Evolutionary conservation across 768 basidiomycete species (phyloP).

Genomic region (Tephrocybe sp.): DNA sequence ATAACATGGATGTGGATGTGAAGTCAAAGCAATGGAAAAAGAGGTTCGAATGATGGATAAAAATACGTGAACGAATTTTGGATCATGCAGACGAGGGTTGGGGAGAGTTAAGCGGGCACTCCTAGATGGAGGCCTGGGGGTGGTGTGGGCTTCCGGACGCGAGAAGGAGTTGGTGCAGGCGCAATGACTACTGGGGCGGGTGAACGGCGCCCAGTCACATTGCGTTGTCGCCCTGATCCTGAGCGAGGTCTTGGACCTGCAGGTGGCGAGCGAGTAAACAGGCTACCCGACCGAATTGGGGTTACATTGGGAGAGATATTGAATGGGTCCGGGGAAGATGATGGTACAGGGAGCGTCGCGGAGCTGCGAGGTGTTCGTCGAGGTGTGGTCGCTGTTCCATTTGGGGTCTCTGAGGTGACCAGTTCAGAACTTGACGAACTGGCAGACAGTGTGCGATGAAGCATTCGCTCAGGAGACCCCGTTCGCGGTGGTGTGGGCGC

Average conservation of each 20-base stretch:
- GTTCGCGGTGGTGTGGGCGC: constrained; percentile 1
- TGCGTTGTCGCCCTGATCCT: constrained; percentile 3
- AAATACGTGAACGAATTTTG: not conserved
- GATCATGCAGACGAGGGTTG: not conserved
- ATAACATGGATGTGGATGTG: not conserved
- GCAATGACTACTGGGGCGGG: constrained; percentile 12
- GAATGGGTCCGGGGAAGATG: constrained; percentile 8
- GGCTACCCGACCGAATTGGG: constrained; percentile 7
- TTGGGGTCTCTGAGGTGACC: not conserved
- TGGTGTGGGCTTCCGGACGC: constrained; percentile 1
- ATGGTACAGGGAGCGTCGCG: constrained; percentile 4
- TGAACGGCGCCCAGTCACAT: constrained; percentile 2
- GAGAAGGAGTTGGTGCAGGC: constrained; percentile 6
- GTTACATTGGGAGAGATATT: constrained; percentile 6
- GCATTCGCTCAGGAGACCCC: constrained; percentile 1
- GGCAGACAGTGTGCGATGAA: not conserved
- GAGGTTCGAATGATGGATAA: not conserved
- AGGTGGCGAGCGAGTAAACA: constrained; percentile 13
- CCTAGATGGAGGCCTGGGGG: constrained; percentile 1
- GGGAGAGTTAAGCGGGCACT: not conserved
- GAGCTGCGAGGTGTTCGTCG: constrained; percentile 1
- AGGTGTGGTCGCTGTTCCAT: not conserved
- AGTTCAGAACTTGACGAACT: no score
- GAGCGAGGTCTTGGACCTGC: constrained; percentile 19
- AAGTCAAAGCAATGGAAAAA: not conserved